Base-by-base conservation (phyloP, 495 filamentous ascomycete species). In the Darksidea phi region DNA sequence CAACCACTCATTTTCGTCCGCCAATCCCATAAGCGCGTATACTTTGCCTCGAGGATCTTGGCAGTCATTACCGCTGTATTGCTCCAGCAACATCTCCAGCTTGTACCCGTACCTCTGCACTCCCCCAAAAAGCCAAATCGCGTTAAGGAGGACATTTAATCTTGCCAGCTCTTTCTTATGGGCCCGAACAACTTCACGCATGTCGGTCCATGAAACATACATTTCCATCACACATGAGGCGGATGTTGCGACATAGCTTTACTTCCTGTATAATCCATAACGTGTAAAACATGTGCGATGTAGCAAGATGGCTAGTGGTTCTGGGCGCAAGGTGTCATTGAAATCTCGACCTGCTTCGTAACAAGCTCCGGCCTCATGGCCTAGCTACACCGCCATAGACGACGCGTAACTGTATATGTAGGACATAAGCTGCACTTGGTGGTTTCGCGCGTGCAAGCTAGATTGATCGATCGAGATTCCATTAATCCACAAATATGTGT, bases 391-490 rank as follows among this genome's bases (percentile, higher is more conserved):
- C 21, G 11, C n/a, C n/a, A 48, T 17, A 18, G 45, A 48, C 18
- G n/a, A 24, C 8, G 45, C 45, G 45, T 17, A 17, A 11, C 21
- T 48, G 45, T 48, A 48, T 7, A 48, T 48, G 45, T 24, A 17
- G 8, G n/a, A 24, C 45, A 48, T 48, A 17, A 48, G 45, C 17
- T 17, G 21, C n/a, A 48, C 45, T 18, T 48, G 45, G n/a, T 48
- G n/a, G 21, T 24, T 24, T 7, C 45, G 45, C 21, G 7, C 45
- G 45, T 48, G 7, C 7, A 48, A 7, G 21, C 21, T 48, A 17
- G 45, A 48, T 48, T 48, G 45, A 17, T 48, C 21, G 45, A 48
- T 48, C 15, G 36, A 38, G 36, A 38, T 7, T 15, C 36, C 36
- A 15, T 38, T 15, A 38, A 38, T 38, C 36, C 36, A 38, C 8